Evolutionary conservation across 345 rosid genomes (phyloP).

Genomic region (Clarkia xantiana): DNA sequence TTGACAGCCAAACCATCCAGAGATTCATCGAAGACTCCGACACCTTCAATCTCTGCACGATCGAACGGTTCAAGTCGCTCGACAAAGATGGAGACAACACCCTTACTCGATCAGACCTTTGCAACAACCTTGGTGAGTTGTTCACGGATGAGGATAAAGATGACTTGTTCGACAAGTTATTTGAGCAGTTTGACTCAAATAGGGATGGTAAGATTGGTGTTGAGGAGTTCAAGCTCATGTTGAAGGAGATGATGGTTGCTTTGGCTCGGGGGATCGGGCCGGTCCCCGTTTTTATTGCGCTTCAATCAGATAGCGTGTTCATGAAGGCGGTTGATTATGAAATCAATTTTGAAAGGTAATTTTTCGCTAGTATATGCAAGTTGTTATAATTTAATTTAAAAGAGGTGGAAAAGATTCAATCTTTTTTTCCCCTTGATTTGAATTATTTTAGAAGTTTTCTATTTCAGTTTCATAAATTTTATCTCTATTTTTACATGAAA

Average conservation of each 20-base stretch:
- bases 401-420: too few species aligned
- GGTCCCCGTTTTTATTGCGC: constrained; percentile 26
- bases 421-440: too few species aligned
- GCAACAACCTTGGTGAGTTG: constrained; percentile 17
- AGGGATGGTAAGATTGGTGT: constrained; percentile 12
- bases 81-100: constrained; percentile 28
- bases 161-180: constrained; percentile 8
- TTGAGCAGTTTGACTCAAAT: constrained; percentile 33
- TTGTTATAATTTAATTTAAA: too few species aligned
- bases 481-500: too few species aligned
- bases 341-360: background rate
- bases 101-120: constrained; percentile 19
- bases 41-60: constrained; percentile 17
- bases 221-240: constrained; percentile 13
- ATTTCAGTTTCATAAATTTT: too few species aligned
- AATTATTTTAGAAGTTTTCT: too few species aligned
- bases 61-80: constrained; percentile 19
- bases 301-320: constrained; percentile 31
- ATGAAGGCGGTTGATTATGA: constrained; percentile 44
- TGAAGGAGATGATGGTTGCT: constrained; percentile 36
- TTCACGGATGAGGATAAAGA: constrained; percentile 10
- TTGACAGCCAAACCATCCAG: constrained; percentile 25
- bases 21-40: constrained; percentile 20
- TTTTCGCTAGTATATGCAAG: too few species aligned
- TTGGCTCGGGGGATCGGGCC: constrained; percentile 38